These are phyloP conservation scores for Austroboletus niveus DNA, from an alignment of 1,284 basidiomycete genomes.

Conservation along the genomic window DNA sequence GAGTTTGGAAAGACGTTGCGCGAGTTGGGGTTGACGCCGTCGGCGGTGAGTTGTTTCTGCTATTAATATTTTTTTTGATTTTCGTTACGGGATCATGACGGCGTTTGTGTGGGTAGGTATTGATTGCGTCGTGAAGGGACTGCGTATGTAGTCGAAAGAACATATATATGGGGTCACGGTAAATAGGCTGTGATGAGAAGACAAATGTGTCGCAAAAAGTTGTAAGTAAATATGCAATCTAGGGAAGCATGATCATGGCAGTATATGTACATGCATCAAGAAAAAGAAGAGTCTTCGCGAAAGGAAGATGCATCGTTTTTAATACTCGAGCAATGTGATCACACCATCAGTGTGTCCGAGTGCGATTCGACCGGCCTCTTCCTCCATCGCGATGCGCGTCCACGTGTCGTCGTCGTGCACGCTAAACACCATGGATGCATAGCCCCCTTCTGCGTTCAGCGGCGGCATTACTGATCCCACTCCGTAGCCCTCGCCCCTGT, in stretches of 20 bases:
- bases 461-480: no score
- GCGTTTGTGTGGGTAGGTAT: constrained; percentile 38
- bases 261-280: no score
- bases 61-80: neutral
- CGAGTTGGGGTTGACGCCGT: constrained; percentile 76
- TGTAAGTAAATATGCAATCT: no score
- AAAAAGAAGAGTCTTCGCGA: neutral
- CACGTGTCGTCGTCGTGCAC: constrained; percentile 42
- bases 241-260: no score
- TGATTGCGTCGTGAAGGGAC: constrained; percentile 43
- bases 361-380: constrained; percentile 58
- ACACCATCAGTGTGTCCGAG: constrained; percentile 49
- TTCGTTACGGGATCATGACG: neutral
- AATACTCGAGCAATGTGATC: constrained; percentile 52
- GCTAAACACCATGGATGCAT: constrained; percentile 43
- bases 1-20: constrained; percentile 70
- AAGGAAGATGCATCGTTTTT: neutral
- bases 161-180: no score
- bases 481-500: neutral
- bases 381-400: constrained; percentile 54
- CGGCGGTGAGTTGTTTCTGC: constrained; percentile 51
- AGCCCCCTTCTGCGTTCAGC: neutral
- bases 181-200: no score
- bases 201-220: no score
- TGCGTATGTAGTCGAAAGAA: no score